Base-by-base conservation (phyloP, 2,329 filamentous ascomycete species). In the Aureobasidium mangrovei region DNA sequence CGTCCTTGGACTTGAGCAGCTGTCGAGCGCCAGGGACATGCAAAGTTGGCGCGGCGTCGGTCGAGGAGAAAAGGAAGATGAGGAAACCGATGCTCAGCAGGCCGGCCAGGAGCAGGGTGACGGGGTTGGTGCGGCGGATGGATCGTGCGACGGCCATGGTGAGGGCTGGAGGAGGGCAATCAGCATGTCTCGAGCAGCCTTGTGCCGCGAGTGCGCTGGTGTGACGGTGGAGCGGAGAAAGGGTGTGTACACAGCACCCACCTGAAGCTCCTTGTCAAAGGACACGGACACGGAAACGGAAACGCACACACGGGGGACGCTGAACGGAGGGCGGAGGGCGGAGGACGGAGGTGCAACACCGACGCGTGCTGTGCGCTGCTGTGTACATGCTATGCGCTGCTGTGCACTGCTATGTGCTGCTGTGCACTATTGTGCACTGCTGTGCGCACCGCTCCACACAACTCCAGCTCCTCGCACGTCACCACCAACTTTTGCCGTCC, bases 71-170 rank as follows among this genome's bases (percentile, higher is more conserved):
- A 60, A 77, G 68, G 68, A 76, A 73, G 63, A 68, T 69, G 56
- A 71, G 62, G 67, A 77, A 77, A 63, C 74, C 74, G 66, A 93
- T 78, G 69, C 83, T 83, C 56, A 93, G 78, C 56, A 88, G 72
- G 61, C 74, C 77, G 63, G 87, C 87, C 61, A 94, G 77, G 61
- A 85, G 69, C 60, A 91, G 74, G 53, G 86, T 91, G 65, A 86
- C 77, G 59, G 88, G 85, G 71, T 83, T 93, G 68, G 85, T 82
- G 74, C 86, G 86, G 74, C 88, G 88, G 67, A 91, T 80, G 59
- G 77, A 76, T 72, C 88, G 86, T 66, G 77, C 67, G 62, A 77
- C 71, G 63, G 77, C 78, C 79, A 83, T 81, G 56, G 31, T 43
- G 48, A 10, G 26, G 26, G 39, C 48, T 52, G 39, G 9, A 36